These are phyloP conservation scores for Tylopilus sp. DNA, from an alignment of 1,284 basidiomycete genomes.

Conservation along the genomic window DNA sequence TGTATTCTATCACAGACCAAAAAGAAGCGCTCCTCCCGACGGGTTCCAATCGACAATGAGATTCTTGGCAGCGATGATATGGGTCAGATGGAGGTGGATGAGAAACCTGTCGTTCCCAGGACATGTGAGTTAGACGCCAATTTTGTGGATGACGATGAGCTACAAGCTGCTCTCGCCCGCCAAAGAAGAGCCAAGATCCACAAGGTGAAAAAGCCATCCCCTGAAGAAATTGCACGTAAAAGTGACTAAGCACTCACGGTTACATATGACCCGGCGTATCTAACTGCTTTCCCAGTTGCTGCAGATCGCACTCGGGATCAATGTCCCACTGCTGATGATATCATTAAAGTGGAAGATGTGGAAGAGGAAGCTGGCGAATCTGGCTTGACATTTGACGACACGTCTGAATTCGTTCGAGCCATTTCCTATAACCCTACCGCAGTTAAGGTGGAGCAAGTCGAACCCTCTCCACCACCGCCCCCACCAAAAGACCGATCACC, in stretches of 20 bases:
- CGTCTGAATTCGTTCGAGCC: slow-evolving; percentile 93
- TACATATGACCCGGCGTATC: background rate
- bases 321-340: slow-evolving; percentile 41
- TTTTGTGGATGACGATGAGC: slow-evolving; percentile 97
- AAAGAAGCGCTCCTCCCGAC: slow-evolving; percentile 81
- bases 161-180: slow-evolving; percentile 89
- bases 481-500: slow-evolving; percentile 41
- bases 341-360: slow-evolving; percentile 60
- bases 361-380: slow-evolving; percentile 53
- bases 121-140: slow-evolving; percentile 75
- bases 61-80: slow-evolving; percentile 39
- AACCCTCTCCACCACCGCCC: slow-evolving; percentile 34
- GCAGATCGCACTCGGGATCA: slow-evolving; percentile 57
- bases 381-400: slow-evolving; percentile 91
- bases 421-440: slow-evolving; percentile 65
- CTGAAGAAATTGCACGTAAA: slow-evolving; percentile 81
- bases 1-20: slow-evolving; percentile 61
- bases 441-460: slow-evolving; percentile 53
- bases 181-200: slow-evolving; percentile 79
- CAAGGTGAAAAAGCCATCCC: slow-evolving; percentile 74
- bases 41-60: slow-evolving; percentile 68
- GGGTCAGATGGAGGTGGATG: slow-evolving; percentile 76
- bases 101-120: slow-evolving; percentile 57
- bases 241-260: slow-evolving; percentile 46
- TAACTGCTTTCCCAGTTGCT: slow-evolving; percentile 48